A percentile compares a stretch with the other conserved stretches of the same genome.
Evolutionary conservation across 2,329 filamentous ascomycete genomes (phyloP).

Genomic region (Pseudogymnoascus sp.): DNA sequence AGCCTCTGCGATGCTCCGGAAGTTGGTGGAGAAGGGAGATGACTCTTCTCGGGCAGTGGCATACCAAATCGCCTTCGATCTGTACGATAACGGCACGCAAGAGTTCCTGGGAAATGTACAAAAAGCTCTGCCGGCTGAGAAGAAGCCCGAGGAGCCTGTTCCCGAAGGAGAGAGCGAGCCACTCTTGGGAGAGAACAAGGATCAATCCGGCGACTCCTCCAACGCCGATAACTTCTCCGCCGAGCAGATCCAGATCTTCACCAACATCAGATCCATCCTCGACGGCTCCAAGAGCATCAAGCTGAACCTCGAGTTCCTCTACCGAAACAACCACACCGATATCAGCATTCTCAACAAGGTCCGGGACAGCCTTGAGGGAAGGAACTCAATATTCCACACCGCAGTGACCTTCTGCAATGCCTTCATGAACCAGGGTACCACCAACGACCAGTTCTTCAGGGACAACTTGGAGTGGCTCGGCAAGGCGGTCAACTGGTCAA

Average conservation of each 20-base stretch:
- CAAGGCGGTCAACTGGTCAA: conserved; percentile 99
- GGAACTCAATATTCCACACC: conserved; percentile 97
- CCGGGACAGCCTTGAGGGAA: conserved; percentile 85
- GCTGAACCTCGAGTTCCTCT: conserved; percentile 91
- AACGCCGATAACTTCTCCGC: conserved; percentile 33
- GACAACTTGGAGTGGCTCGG: conserved; percentile 97
- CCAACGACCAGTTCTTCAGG: conserved; percentile 96
- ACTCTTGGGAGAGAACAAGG: conserved; percentile 45
- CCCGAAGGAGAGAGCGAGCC: conserved; percentile 49
- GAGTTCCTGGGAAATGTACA: conserved; percentile 90
- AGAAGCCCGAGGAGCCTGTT: conserved; percentile 41
- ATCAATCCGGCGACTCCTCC: conserved; percentile 26
- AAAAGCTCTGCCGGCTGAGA: conserved; percentile 59
- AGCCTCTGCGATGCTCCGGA: conserved; percentile 75
- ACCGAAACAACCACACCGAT: conserved; percentile 90
- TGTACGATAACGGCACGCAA: conserved; percentile 97
- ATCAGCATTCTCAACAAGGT: conserved; percentile 91
- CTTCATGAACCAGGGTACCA: conserved; percentile 98
- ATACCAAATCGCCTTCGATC: conserved; percentile 95
- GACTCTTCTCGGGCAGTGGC: conserved; percentile 72
- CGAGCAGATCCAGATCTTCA: conserved; percentile 47
- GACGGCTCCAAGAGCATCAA: conserved; percentile 90
- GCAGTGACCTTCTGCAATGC: conserved; percentile 96
- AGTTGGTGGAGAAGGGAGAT: conserved; percentile 71
- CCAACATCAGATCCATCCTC: conserved; percentile 59